These are phyloP conservation scores for Tardiomyces depauwii DNA, from an alignment of 1,139 yeast species.

Conservation along the genomic window DNA sequence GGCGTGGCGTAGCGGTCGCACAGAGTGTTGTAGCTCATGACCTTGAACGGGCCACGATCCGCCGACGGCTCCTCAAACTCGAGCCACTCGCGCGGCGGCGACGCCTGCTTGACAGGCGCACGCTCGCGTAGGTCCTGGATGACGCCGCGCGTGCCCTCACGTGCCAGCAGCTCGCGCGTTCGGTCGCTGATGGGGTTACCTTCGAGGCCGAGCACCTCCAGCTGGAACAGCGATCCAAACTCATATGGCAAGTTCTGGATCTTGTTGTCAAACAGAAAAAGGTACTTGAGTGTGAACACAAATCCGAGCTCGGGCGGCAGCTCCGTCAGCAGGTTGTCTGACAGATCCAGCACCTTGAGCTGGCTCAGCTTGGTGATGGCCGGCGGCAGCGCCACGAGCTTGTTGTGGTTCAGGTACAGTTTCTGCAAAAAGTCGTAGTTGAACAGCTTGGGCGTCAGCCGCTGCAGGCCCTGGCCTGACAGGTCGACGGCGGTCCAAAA, in stretches of 20 bases:
- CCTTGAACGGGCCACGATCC: constrained; percentile 40
- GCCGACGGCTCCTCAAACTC: constrained; percentile 39
- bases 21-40: constrained; percentile 79
- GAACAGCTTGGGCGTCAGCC: constrained; percentile 62
- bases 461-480: constrained; percentile 76
- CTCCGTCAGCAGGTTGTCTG: constrained; percentile 58
- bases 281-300: constrained; percentile 66
- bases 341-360: constrained; percentile 74
- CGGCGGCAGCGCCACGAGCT: constrained; percentile 57
- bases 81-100: constrained; percentile 75
- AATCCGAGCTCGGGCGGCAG: constrained; percentile 79
- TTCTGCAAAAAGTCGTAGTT: constrained; percentile 79
- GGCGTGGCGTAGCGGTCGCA: constrained; percentile 96
- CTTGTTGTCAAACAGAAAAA: constrained; percentile 82
- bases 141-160: constrained; percentile 77
- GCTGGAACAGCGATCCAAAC: constrained; percentile 76
- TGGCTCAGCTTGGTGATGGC: constrained; percentile 58
- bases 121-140: constrained; percentile 72
- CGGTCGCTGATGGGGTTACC: constrained; percentile 77
- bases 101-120: constrained; percentile 54
- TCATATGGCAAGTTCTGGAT: constrained; percentile 67
- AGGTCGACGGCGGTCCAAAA: constrained; percentile 93
- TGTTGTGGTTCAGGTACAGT: constrained; percentile 79
- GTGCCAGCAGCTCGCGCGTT: constrained; percentile 56
- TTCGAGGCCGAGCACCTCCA: constrained; percentile 82